phyloP scores from a whole-genome alignment of 257 asterid genomes.

The Handroanthus guayacan region DNA sequence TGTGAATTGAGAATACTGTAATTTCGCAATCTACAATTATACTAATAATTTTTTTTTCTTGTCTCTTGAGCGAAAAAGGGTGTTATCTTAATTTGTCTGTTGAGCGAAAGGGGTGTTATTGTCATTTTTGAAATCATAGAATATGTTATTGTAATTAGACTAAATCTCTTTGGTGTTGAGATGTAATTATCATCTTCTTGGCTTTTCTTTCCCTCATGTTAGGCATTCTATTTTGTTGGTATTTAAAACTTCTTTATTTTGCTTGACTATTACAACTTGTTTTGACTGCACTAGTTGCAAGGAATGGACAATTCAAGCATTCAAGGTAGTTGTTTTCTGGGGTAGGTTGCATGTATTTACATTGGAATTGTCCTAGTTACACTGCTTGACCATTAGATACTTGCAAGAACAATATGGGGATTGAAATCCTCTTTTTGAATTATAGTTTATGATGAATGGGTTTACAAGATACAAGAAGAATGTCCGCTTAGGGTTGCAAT shows the following conservation, averaged over 20 bases:
- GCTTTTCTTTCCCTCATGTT: neutral
- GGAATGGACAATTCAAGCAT: neutral
- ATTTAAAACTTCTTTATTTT: conserved; percentile 26
- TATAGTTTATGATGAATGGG: neutral
- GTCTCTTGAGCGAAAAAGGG: too few relatives aligned
- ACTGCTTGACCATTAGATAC: neutral
- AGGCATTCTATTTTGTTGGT: conserved; percentile 29
- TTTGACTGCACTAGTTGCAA: conserved; percentile 10
- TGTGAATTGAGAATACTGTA: too few relatives aligned
- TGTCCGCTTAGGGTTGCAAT: too few relatives aligned
- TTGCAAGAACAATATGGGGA: neutral
- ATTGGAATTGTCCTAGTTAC: too few relatives aligned
- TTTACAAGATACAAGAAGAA: too few relatives aligned
- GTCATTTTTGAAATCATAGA: too few relatives aligned
- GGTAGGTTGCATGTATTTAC: too few relatives aligned
- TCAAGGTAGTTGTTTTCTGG: neutral
- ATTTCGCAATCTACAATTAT: neutral
- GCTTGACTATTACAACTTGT: conserved; percentile 1
- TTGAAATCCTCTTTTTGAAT: neutral
- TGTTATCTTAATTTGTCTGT: too few relatives aligned
- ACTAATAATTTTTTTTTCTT: neutral
- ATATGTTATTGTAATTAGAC: too few relatives aligned
- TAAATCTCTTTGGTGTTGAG: too few relatives aligned
- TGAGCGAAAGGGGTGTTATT: too few relatives aligned
- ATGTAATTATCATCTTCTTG: neutral